These are phyloP conservation scores for Plasmodium vinckei DNA, from an alignment of 169 alveolate genomes.

Conservation along the genomic window DNA sequence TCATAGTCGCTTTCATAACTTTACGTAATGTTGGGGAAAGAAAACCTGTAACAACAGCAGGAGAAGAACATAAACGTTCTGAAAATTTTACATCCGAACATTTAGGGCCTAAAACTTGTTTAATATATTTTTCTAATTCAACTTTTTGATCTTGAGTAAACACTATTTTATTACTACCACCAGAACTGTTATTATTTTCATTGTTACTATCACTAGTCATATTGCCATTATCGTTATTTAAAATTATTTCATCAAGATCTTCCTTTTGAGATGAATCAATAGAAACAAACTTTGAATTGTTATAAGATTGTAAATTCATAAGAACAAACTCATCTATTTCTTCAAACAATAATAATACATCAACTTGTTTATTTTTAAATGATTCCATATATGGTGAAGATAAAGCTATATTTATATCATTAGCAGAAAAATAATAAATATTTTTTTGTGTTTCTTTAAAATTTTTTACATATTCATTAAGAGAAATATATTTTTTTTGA, in stretches of 20 bases:
- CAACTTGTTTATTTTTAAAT: conserved; percentile 81
- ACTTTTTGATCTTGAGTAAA: conserved; percentile 78
- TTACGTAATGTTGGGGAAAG: conserved; percentile 88
- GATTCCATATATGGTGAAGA: conserved; percentile 94
- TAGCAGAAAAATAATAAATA: conserved; percentile 89
- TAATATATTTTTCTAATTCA: conserved; percentile 38
- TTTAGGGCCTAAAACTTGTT: conserved; percentile 81
- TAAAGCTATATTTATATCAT: conserved; percentile 87
- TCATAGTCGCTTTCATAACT: conserved; percentile 88
- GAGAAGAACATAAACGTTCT: conserved; percentile 89
- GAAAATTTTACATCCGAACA: conserved; percentile 91
- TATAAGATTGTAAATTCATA: conserved; percentile 86
- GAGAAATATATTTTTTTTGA: conserved; percentile 77
- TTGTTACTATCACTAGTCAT: conserved; percentile 21
- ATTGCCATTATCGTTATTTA: conserved; percentile 72
- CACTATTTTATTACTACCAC: conserved; percentile 7
- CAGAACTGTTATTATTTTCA: conserved; percentile 72
- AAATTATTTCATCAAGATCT: conserved; percentile 73
- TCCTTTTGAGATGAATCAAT: conserved; percentile 82
- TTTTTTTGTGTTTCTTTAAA: conserved; percentile 89
- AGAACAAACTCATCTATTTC: conserved; percentile 92
- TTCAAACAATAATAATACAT: conserved; percentile 90
- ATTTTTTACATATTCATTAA: conserved; percentile 82
- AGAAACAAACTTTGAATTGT: conserved; percentile 81
- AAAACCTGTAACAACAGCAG: conserved; percentile 92